A percentile compares a stretch with the other conserved stretches of the same genome.
Conservation (phyloP, 371 early-diverging fungal genomes). For the Smittium culicis region DNA sequence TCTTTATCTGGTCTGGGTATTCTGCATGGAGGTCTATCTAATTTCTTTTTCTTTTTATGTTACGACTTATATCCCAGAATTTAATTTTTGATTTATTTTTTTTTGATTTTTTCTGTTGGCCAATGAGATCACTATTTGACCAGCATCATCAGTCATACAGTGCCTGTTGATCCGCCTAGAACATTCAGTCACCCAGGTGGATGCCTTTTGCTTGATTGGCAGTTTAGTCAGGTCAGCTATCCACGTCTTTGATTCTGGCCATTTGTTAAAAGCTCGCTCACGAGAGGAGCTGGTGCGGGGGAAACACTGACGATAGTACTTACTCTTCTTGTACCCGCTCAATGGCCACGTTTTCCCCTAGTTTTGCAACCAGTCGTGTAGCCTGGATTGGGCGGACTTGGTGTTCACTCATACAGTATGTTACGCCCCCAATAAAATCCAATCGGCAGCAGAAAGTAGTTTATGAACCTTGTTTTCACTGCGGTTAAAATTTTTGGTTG, state of each 20-base stretch:
- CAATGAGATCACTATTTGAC: too few relatives aligned
- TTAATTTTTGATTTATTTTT: too few relatives aligned
- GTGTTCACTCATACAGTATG: background rate
- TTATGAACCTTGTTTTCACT: background rate
- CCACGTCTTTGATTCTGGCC: background rate
- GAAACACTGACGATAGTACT: background rate
- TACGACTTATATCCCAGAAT: too few relatives aligned
- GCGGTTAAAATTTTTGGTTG: too few relatives aligned
- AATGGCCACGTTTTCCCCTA: background rate
- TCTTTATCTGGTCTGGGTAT: too few relatives aligned
- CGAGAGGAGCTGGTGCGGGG: background rate
- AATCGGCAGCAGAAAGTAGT: background rate
- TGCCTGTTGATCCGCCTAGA: too few relatives aligned
- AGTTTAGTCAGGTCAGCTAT: background rate
- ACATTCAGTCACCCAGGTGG: background rate
- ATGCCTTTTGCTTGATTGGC: background rate
- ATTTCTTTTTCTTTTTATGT: too few relatives aligned
- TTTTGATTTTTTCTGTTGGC: too few relatives aligned
- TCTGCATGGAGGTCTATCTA: too few relatives aligned
- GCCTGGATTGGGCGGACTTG: background rate
- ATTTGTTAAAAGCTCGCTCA: background rate
- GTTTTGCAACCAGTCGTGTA: background rate
- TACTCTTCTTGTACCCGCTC: background rate
- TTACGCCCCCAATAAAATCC: background rate
- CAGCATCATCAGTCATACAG: too few relatives aligned